A percentile compares a stretch with the other conserved stretches of the same genome.
Evolutionary conservation across 208 protist genomes (phyloP).

Genomic region (Leishmania arabica): DNA sequence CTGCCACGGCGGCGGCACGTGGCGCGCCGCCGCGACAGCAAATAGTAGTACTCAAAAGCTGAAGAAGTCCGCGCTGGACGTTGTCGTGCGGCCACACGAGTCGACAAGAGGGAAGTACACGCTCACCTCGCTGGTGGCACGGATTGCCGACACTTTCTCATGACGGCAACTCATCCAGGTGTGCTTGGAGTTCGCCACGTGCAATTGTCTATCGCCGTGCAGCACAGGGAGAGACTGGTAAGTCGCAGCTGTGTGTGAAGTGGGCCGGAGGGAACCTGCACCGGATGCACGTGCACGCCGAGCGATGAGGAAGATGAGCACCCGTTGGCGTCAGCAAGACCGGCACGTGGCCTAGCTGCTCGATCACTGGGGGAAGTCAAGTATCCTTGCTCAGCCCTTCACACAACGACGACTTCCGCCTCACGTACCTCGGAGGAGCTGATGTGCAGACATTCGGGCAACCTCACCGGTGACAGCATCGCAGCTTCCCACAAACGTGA

Average conservation of each 20-base stretch:
- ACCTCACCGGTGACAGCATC: not conserved
- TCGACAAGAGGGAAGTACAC: conserved; percentile 27
- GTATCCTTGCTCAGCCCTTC: not conserved
- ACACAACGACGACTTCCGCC: not conserved
- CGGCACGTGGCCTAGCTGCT: conserved; percentile 4
- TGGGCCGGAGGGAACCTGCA: conserved; percentile 22
- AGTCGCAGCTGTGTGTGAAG: conserved; percentile 36
- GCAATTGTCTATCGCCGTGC: conserved; percentile 15
- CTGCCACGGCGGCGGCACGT: conserved; percentile 7
- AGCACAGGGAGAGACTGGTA: conserved; percentile 19
- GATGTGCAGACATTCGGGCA: conserved; percentile 3
- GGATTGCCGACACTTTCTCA: conserved; percentile 1
- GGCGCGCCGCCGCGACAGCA: conserved; percentile 16
- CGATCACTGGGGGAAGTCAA: not conserved
- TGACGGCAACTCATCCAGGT: conserved; percentile 13
- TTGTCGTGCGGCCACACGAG: conserved; percentile 39
- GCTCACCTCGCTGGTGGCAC: conserved; percentile 21
- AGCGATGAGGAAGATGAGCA: conserved; percentile 29
- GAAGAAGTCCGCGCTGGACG: conserved; percentile 33
- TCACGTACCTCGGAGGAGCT: not conserved
- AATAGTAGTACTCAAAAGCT: conserved; percentile 32
- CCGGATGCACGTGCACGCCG: conserved; percentile 12
- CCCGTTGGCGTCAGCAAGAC: not conserved
- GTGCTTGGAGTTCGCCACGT: conserved; percentile 8
- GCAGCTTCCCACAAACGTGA: no score